Base-by-base conservation (phyloP, 257 asterid genomes). In the Solanum piurae region DNA sequence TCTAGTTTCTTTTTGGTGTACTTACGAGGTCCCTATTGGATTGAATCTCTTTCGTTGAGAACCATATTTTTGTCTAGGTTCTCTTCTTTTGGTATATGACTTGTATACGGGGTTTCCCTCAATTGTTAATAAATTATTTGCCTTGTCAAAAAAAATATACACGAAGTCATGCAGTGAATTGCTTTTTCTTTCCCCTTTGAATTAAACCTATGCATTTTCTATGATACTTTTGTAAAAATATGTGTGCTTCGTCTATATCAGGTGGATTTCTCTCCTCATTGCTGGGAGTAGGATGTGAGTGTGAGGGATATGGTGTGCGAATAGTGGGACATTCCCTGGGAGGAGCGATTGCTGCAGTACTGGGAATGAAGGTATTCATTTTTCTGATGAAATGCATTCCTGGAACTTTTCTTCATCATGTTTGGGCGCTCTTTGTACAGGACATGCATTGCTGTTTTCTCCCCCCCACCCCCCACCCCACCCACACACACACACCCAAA, bases 301-400 rank as follows among this genome's bases (percentile, higher is more conserved):
- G 91, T 83, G 89, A 87, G 16, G 90, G 90, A 58, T 90, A 90
- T 86, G 87, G 87, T 49, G 46, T 90, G 44, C 88, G 86, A 58
- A 86, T 90, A 71, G 91, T 90, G n/a, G 91, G 91, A 75, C 91
- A 90, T 83, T 89, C 91, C 80, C 91, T 89, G 40, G 91, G 90
- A 86, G 91, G 90, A 64, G 87, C 90, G 27, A 90, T 89, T 82
- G 91, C 91, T 80, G 83, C 91, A 52, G 49, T 89, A 83, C 62
- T 89, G 18, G 91, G 91, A 68, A 31, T 90, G 29, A 87, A 79
- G 90, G 90, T 86, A 88, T 46, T 85, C 46, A 36, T 72, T 86
- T 31, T 18, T 85, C 62, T 76, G 37, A 76, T 84, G 16, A 60
- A 77, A 42, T 25, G 38, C 60, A 25, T 40, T 76, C 23, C 33